Percentiles rank a stretch among this genome's conserved stretches.
Conservation (phyloP, 1,284 basidiomycete genomes). For the Lentinus polychrous region DNA sequence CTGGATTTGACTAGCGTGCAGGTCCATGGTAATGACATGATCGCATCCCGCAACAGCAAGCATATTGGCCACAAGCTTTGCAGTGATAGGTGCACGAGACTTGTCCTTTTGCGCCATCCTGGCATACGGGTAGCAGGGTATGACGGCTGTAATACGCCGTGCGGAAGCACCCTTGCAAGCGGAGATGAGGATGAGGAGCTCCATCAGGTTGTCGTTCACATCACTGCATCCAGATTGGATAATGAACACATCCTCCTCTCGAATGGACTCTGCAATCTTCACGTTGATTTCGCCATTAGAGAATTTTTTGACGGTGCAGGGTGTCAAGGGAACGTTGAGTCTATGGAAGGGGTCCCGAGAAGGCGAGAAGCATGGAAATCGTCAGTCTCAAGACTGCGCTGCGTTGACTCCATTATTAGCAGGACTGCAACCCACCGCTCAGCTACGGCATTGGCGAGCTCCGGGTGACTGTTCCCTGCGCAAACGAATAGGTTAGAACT, state of each 20-base stretch:
- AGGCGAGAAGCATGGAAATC: slow-evolving; percentile 31
- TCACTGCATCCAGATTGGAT: slow-evolving; percentile 80
- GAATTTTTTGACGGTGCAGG: slow-evolving; percentile 92
- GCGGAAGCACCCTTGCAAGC: slow-evolving; percentile 98
- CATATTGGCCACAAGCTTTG: slow-evolving; percentile 98
- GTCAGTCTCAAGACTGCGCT: slow-evolving; percentile 21
- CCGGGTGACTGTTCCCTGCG: slow-evolving; percentile 96
- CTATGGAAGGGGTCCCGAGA: slow-evolving; percentile 34
- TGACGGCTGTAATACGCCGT: slow-evolving; percentile 94
- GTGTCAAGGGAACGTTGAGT: slow-evolving; percentile 86
- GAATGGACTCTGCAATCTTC: slow-evolving; percentile 89
- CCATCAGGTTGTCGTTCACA: slow-evolving; percentile 85
- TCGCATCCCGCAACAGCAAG: slow-evolving; percentile 94
- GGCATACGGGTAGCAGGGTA: slow-evolving; percentile 96
- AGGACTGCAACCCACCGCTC: slow-evolving; percentile 78
- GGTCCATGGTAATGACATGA: slow-evolving; percentile 98
- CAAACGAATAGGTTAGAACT: slow-evolving; percentile 9
- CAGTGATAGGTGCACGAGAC: slow-evolving; percentile 93
- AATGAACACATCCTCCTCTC: slow-evolving; percentile 98
- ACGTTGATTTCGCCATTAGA: slow-evolving; percentile 93
- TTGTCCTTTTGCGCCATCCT: slow-evolving; percentile 99
- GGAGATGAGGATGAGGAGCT: slow-evolving; percentile 84
- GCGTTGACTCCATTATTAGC: slow-evolving; percentile 32
- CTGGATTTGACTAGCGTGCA: slow-evolving; percentile 98
- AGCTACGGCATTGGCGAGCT: slow-evolving; percentile 91